Conservation (phyloP, 306 rosid genomes). For the Argentina anserina region DNA sequence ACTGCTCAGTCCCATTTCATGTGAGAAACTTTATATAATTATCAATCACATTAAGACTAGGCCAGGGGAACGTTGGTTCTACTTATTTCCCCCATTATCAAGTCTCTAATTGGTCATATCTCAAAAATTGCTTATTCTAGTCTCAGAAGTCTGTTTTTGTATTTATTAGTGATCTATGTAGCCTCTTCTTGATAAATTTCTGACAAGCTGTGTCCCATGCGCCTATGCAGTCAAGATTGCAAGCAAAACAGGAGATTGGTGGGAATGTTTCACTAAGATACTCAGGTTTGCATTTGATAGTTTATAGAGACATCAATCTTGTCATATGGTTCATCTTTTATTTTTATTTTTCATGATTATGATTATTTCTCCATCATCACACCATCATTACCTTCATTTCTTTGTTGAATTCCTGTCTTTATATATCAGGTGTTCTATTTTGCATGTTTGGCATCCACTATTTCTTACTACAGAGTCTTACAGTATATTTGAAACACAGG, state of each 20-base stretch:
- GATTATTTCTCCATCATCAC: background rate
- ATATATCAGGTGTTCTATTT: background rate
- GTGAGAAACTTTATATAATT: background rate
- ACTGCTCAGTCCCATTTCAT: background rate
- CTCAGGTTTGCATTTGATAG: slow-evolving; percentile 56
- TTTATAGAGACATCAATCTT: slow-evolving; percentile 2
- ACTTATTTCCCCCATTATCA: background rate
- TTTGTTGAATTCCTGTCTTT: background rate
- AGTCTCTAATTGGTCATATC: background rate
- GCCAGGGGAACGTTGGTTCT: background rate
- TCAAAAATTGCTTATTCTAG: background rate
- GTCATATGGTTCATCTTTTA: no score
- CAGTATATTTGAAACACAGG: slow-evolving; percentile 34
- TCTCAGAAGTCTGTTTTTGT: background rate
- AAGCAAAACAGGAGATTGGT: slow-evolving; percentile 89
- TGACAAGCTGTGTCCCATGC: slow-evolving; percentile 1
- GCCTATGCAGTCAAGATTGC: slow-evolving; percentile 77
- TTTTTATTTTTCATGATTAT: slow-evolving; percentile 11
- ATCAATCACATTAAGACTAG: background rate
- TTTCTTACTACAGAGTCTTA: slow-evolving; percentile 5
- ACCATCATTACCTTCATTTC: background rate
- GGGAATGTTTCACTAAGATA: slow-evolving; percentile 68
- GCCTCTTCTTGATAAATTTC: background rate
- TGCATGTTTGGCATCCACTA: background rate
- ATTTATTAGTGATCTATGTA: background rate